Base-by-base conservation (phyloP, 2,329 filamentous ascomycete species). In the Aspergillus intermedius region DNA sequence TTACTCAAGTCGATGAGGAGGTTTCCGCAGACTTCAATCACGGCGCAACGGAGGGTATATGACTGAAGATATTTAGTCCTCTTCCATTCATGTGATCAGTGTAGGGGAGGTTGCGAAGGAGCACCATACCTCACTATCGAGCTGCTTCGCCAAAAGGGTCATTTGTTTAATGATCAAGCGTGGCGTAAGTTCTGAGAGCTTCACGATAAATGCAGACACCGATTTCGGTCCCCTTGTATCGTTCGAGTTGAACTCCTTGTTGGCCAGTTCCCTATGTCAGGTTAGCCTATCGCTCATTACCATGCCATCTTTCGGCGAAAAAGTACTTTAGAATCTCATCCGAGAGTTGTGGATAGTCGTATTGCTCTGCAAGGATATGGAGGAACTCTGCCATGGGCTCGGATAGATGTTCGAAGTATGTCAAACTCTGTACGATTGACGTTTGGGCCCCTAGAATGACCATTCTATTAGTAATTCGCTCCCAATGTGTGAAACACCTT, bases 321-420 rank as follows among this genome's bases (percentile, higher is more conserved):
- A 30, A 37, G 9, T 67, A 75, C 74, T 75, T 85, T 50, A 98
- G 71, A 25, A 97, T 88, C 65, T 98, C 93, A 65, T 96, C 93
- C 4, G 90, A 86, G 7, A 98, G 78, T 63, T 98, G 93, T 13
- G 91, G 88, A 65, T 97, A 95, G 70, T 98, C 93, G 72, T 97
- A 98, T 73, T 96, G 91, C 66, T 97, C 91, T 1, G 91, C 86
- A 22, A 98, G 77, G 61, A 97, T 98, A 60, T 97, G 89, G 4
- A 98, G 75, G 60, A 98, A 95, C 67, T 98, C 94, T 28, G 93
- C 93, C 93, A 98, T 98, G 1, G 93, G 93, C 64, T 98, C 93
- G 0, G 93, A 91, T n/a, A 98, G 74, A 69, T 98, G 93, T 71
- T 98, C 93, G 61, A 97, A 98, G 67, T 98, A 98, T 4, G 93